Evolutionary conservation across 2,329 filamentous ascomycete genomes (phyloP).

Genomic region (Venturia asperata): DNA sequence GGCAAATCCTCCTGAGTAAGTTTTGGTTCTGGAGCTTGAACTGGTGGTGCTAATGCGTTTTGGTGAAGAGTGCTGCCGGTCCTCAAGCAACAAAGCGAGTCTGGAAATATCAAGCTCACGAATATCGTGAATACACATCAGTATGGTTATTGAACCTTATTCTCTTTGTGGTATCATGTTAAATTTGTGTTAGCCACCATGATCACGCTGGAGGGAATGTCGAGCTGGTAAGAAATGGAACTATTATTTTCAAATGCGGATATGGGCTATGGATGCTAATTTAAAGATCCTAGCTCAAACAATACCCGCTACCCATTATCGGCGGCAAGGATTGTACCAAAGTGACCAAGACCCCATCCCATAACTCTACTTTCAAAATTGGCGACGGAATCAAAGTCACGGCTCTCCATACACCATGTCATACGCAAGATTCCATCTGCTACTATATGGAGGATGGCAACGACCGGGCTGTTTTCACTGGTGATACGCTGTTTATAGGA

Average conservation of each 20-base stretch:
- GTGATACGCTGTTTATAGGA: constrained; percentile 91
- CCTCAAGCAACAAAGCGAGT: constrained; percentile 64
- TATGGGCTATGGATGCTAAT: neutral
- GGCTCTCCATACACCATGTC: constrained; percentile 91
- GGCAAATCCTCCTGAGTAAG: constrained; percentile 69
- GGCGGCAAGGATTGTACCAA: constrained; percentile 80
- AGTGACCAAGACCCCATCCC: constrained; percentile 67
- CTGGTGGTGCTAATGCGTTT: neutral
- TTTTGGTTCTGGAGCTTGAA: neutral
- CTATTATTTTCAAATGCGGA: constrained; percentile 4
- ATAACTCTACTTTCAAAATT: constrained; percentile 73
- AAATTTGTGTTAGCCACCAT: constrained; percentile 62
- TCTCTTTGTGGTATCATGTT: neutral
- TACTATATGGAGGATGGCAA: constrained; percentile 79
- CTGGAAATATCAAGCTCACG: constrained; percentile 70
- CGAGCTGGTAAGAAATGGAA: constrained; percentile 52
- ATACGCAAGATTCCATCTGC: constrained; percentile 98
- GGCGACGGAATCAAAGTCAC: constrained; percentile 73
- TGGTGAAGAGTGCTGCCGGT: constrained; percentile 50
- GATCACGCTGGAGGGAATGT: constrained; percentile 92
- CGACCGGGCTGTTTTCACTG: constrained; percentile 80
- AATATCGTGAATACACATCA: constrained; percentile 96
- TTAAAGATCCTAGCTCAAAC: constrained; percentile 42
- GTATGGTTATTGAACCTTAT: constrained; percentile 46
- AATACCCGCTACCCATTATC: constrained; percentile 65